These are phyloP conservation scores for Zanthoxylum bungeanum DNA, from an alignment of 345 rosid genomes.

Conservation along the genomic window DNA sequence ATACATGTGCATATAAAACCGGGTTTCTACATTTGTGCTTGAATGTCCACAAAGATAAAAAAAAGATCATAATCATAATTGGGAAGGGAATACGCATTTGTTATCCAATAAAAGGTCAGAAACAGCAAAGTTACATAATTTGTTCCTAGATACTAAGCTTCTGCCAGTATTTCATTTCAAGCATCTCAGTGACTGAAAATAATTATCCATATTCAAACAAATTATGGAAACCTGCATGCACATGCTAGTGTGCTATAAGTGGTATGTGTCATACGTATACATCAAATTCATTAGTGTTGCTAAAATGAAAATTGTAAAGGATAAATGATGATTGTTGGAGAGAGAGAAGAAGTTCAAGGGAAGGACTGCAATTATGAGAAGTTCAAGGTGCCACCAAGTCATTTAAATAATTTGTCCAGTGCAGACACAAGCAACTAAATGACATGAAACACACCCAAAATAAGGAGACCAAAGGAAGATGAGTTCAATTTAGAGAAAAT, in stretches of 20 bases:
- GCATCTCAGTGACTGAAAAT: not conserved
- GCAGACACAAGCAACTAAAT: not conserved
- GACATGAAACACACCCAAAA: not conserved
- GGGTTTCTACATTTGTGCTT: not conserved
- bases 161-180: not conserved
- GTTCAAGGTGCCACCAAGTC: not conserved
- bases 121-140: not conserved
- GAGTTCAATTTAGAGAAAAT: not conserved
- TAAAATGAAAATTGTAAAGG: not conserved
- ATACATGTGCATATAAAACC: not conserved
- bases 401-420: not conserved
- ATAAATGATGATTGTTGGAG: not conserved
- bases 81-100: not conserved
- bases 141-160: not conserved
- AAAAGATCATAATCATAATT: not conserved
- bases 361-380: not conserved
- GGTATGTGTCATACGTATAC: not conserved
- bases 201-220: not conserved
- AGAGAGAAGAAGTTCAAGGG: not conserved
- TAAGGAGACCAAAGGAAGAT: not conserved
- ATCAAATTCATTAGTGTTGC: not conserved
- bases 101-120: not conserved
- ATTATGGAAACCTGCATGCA: not conserved
- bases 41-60: not conserved
- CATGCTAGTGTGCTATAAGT: not conserved